A percentile compares a stretch with the other conserved stretches of the same genome.
phyloP scores from a whole-genome alignment of 2,329 filamentous ascomycete species.

The Passalora sequoiae region DNA sequence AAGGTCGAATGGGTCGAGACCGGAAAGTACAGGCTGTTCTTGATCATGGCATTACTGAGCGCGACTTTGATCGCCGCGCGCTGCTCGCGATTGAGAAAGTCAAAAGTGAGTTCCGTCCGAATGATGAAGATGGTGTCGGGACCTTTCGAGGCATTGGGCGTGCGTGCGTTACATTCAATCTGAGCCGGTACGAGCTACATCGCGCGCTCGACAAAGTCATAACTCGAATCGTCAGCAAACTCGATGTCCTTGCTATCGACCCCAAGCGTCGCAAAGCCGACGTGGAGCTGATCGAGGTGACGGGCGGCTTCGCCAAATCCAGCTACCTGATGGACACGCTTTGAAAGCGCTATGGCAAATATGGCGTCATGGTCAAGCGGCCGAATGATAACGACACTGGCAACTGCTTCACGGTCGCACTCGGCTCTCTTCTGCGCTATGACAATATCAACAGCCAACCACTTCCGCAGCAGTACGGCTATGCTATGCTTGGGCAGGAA shows the following conservation, averaged over 20 bases:
- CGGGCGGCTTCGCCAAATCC: slow-evolving; percentile 12
- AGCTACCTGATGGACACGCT: slow-evolving; percentile 11
- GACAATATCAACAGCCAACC: slow-evolving; percentile 6
- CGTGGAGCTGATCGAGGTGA: slow-evolving; percentile 9
- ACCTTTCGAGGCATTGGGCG: slow-evolving; percentile 1
- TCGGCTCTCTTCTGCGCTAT: slow-evolving; percentile 11
- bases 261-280: too few relatives aligned
- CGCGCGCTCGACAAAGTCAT: slow-evolving; percentile 10
- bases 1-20: neutral
- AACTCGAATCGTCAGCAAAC: neutral
- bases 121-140: neutral
- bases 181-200: slow-evolving; percentile 2
- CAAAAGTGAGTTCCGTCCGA: slow-evolving; percentile 3
- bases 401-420: slow-evolving; percentile 6
- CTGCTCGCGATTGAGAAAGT: slow-evolving; percentile 7
- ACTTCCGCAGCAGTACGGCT: slow-evolving; percentile 10
- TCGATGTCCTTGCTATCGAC: slow-evolving; percentile 2
- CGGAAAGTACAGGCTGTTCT: neutral
- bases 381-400: slow-evolving; percentile 4
- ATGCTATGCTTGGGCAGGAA: slow-evolving; percentile 8
- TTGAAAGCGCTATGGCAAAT: slow-evolving; percentile 1
- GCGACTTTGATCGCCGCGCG: slow-evolving; percentile 9
- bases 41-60: slow-evolving; percentile 2
- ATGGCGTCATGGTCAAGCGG: slow-evolving; percentile 4
- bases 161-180: neutral